phyloP scores from a whole-genome alignment of 768 basidiomycete species.

The Boletus rubroflammeus region DNA sequence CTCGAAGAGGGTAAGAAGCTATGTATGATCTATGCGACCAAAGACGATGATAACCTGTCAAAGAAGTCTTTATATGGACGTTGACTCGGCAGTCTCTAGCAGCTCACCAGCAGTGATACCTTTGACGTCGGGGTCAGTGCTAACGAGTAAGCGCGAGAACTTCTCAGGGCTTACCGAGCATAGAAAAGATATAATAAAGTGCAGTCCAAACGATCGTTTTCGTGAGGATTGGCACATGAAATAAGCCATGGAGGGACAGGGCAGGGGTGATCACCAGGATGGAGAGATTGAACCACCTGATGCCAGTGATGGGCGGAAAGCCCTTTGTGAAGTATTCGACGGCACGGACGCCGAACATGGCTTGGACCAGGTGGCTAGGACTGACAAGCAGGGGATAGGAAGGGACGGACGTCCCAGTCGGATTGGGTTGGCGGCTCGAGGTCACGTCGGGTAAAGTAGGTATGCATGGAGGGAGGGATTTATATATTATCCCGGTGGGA shows the following conservation, averaged over 20 bases:
- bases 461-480: constrained; percentile 11
- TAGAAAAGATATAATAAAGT: constrained; percentile 82
- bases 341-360: constrained; percentile 10
- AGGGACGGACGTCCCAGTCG: not conserved
- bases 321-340: constrained; percentile 17
- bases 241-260: constrained; percentile 66
- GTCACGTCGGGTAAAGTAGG: constrained; percentile 15
- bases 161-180: constrained; percentile 55
- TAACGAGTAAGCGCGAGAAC: constrained; percentile 7
- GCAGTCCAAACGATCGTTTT: constrained; percentile 60
- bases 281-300: constrained; percentile 76
- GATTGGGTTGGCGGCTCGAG: constrained; percentile 9
- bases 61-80: constrained; percentile 4
- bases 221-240: constrained; percentile 40
- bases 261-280: constrained; percentile 69
- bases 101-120: constrained; percentile 49
- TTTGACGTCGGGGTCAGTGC: constrained; percentile 19
- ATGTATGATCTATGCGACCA: constrained; percentile 87
- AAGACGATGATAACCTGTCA: constrained; percentile 71
- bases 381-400: not conserved
- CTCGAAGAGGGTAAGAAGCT: constrained; percentile 66
- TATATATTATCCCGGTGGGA: constrained; percentile 30
- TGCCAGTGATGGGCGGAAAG: constrained; percentile 49
- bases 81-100: not conserved
- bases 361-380: not conserved